Evolutionary conservation across 2,329 filamentous ascomycete genomes (phyloP), one percentile per base, ranked within the genome.

Genomic region (Sarocladiaceae sp.): DNA sequence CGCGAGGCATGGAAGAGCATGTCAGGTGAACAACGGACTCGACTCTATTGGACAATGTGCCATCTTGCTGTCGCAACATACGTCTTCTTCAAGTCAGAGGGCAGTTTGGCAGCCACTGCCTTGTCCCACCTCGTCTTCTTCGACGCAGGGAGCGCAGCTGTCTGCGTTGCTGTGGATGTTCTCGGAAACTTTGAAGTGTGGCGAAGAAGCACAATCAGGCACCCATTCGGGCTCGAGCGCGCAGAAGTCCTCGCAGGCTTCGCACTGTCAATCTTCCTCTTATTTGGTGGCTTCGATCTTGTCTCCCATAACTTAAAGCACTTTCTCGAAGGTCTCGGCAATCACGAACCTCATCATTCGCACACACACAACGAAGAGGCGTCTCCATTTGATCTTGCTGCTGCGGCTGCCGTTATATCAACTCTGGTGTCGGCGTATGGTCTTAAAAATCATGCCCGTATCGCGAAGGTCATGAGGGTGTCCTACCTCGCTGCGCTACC

Each of bases 161-260:
- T 97, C 4, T 97, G 93, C 66, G 91, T 96, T 3, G 85, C 83
- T 12, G 93, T 97, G 44, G 94, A 99, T 64, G 89, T 97, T 1
- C 82, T 97, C 46, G 86, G 89, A 50, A 99, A 99, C 67, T 99
- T 99, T 62, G 94, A 99, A 66, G 92, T 97, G 36, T 99, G 94
- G 94, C 90, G 90, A 58, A 83, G 93, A 44, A 93, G 89, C 60
- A 95, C 87, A 59, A 88, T 99, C 60, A 86, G 92, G 22, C 91
- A 99, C 69, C 94, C 94, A 0, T 99, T 99, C 64, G 92, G 87
- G 3, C 80, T 99, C 22, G 90, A 97, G 71, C 83, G 94, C 51
- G 88, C 89, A 54, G 94, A 99, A 69, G 93, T 99, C 4, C 81
- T 99, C 15, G 91, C 92, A 31, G 94, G 94, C 17, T 96, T 99